Conservation (phyloP, 495 filamentous ascomycete species). For the Penicillium parvum region DNA sequence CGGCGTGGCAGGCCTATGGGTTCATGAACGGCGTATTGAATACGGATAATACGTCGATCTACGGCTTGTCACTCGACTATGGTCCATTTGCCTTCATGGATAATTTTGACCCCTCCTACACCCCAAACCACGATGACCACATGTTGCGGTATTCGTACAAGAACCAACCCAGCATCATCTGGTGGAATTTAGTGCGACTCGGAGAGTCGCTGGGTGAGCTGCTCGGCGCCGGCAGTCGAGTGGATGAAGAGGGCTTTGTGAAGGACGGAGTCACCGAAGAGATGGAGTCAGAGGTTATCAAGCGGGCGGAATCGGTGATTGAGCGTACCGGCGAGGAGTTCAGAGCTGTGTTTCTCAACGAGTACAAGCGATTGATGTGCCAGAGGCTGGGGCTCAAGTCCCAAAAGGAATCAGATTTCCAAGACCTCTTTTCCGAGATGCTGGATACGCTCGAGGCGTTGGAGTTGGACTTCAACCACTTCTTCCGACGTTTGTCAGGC, state of each 20-base stretch:
- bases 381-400: slow-evolving; percentile 68
- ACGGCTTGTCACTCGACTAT: slow-evolving; percentile 85
- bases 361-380: slow-evolving; percentile 82
- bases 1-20: slow-evolving; percentile 92
- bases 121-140: slow-evolving; percentile 94
- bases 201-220: slow-evolving; percentile 90
- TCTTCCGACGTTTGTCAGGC: slow-evolving; percentile 71
- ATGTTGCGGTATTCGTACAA: slow-evolving; percentile 82
- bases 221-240: slow-evolving; percentile 62
- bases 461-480: slow-evolving; percentile 86
- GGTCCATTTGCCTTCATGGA: slow-evolving; percentile 97
- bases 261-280: slow-evolving; percentile 66
- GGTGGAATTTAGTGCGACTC: slow-evolving; percentile 96
- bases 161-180: slow-evolving; percentile 93
- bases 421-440: slow-evolving; percentile 67
- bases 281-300: slow-evolving; percentile 60
- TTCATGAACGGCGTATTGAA: slow-evolving; percentile 98
- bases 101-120: slow-evolving; percentile 90
- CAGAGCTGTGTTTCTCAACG: slow-evolving; percentile 74
- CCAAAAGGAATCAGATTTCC: slow-evolving; percentile 66
- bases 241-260: slow-evolving; percentile 68
- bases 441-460: slow-evolving; percentile 77
- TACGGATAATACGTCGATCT: slow-evolving; percentile 92
- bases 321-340: slow-evolving; percentile 75
- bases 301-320: slow-evolving; percentile 79